phyloP scores from a whole-genome alignment of 2,329 filamentous ascomycete genomes.

The Venturiaceae sp. region DNA sequence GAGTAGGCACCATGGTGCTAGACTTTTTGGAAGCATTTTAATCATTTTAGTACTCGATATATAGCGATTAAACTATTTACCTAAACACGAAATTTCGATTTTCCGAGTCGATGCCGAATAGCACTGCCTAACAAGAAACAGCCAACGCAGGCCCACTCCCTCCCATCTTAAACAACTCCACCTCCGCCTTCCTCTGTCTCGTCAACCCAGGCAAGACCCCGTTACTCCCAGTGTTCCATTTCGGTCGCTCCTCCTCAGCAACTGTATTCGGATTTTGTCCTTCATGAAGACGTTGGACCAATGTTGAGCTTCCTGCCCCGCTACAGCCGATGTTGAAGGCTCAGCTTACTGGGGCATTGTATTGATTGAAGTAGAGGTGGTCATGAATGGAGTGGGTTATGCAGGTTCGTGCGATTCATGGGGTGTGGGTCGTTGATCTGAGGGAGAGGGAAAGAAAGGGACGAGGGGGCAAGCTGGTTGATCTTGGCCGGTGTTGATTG shows the following conservation, averaged over 20 bases:
- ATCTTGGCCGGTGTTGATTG: too few species aligned
- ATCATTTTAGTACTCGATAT: not conserved
- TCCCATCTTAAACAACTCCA: not conserved
- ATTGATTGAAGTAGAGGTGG: not conserved
- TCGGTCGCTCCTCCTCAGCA: not conserved
- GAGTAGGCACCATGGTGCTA: not conserved
- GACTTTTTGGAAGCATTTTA: not conserved
- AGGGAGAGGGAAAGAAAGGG: not conserved
- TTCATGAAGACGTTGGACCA: not conserved
- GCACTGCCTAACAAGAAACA: not conserved
- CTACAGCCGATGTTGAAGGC: not conserved
- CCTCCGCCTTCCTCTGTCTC: not conserved
- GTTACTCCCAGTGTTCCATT: not conserved
- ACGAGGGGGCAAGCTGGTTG: too few species aligned
- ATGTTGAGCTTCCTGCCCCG: not conserved
- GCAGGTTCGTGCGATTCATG: not conserved
- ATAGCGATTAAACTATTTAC: too few species aligned
- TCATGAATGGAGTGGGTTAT: not conserved
- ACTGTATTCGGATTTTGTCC: not conserved
- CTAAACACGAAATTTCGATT: too few species aligned
- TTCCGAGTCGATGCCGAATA: too few species aligned
- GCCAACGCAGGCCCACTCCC: not conserved
- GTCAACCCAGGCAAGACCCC: not conserved
- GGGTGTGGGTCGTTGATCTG: not conserved
- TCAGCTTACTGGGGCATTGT: not conserved